Conservation (phyloP, 2,329 filamentous ascomycete species). For the Aspergillus fumigatus region DNA sequence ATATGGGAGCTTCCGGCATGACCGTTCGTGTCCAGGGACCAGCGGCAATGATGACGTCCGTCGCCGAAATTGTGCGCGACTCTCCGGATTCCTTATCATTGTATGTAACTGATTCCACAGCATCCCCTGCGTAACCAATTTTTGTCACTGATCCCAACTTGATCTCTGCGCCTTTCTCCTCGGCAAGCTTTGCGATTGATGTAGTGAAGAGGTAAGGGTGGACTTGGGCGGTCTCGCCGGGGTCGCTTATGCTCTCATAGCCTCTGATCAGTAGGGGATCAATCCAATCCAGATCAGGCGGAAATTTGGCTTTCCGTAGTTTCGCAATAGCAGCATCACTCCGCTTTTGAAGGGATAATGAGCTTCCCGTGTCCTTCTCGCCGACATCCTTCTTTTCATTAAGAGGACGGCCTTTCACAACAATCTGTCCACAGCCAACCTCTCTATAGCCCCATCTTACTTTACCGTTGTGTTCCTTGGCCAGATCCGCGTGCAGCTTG, state of each 20-base stretch:
- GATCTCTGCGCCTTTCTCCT: conserved; percentile 64
- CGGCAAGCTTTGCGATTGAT: conserved; percentile 71
- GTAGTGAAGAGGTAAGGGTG: conserved; percentile 90
- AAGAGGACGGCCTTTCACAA: conserved; percentile 46
- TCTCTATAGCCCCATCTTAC: conserved; percentile 81
- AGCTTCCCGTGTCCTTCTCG: conserved; percentile 24
- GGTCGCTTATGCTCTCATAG: conserved; percentile 81
- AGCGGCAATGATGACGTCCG: conserved; percentile 56
- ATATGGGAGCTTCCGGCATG: conserved; percentile 53
- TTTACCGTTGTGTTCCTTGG: conserved; percentile 74
- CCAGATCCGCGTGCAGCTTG: conserved; percentile 73
- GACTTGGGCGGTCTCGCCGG: conserved; percentile 81
- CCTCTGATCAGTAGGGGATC: conserved; percentile 59
- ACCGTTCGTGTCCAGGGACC: conserved; percentile 58
- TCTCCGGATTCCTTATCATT: conserved; percentile 48
- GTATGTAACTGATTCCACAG: conserved; percentile 62
- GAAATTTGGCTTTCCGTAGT: conserved; percentile 59
- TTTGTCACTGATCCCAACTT: conserved; percentile 63
- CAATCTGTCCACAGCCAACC: conserved; percentile 67
- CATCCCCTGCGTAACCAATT: conserved; percentile 54
- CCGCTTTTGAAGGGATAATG: conserved; percentile 54
- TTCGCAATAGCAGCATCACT: conserved; percentile 47
- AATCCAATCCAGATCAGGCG: conserved; percentile 80
- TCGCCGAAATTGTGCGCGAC: conserved; percentile 50
- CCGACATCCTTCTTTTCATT: conserved; percentile 28